phyloP scores from a whole-genome alignment of 1,139 yeast genomes.

The Meyerozyma athensensis region DNA sequence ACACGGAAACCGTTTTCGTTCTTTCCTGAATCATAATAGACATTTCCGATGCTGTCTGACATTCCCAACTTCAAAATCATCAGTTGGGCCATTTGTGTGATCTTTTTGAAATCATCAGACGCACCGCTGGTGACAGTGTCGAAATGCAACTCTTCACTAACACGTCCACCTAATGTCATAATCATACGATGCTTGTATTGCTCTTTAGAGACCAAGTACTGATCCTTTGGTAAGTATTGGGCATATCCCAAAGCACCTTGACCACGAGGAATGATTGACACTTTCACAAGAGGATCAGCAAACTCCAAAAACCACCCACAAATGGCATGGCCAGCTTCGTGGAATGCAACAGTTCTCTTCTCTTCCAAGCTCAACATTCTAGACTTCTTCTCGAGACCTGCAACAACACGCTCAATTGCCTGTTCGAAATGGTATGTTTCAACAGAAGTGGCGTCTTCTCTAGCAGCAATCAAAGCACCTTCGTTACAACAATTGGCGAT shows the following conservation, averaged over 20 bases:
- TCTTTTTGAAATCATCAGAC: constrained; percentile 75
- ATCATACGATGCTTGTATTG: constrained; percentile 72
- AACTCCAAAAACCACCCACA: constrained; percentile 72
- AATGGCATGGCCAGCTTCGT: constrained; percentile 81
- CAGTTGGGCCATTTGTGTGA: constrained; percentile 70
- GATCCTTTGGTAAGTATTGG: constrained; percentile 76
- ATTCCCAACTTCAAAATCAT: constrained; percentile 77
- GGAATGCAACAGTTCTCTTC: constrained; percentile 72
- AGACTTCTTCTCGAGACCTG: constrained; percentile 73
- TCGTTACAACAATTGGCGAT: constrained; percentile 82
- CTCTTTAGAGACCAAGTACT: constrained; percentile 59
- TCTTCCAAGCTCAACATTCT: constrained; percentile 66
- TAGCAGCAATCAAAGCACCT: constrained; percentile 78
- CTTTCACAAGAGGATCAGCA: constrained; percentile 76
- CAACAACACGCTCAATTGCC: constrained; percentile 79
- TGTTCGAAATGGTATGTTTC: constrained; percentile 64
- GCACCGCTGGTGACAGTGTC: constrained; percentile 80
- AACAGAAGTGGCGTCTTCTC: constrained; percentile 55
- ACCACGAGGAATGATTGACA: constrained; percentile 79
- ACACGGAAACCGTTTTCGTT: constrained; percentile 45
- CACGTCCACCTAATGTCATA: constrained; percentile 79
- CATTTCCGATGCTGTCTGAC: constrained; percentile 65
- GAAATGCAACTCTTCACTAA: constrained; percentile 72
- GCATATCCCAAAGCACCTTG: constrained; percentile 85
- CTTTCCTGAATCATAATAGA: constrained; percentile 48